A percentile compares a stretch with the other conserved stretches of the same genome.
phyloP scores from a whole-genome alignment of 2,329 filamentous ascomycete species.

The Sclerotinia sclerotiorum region DNA sequence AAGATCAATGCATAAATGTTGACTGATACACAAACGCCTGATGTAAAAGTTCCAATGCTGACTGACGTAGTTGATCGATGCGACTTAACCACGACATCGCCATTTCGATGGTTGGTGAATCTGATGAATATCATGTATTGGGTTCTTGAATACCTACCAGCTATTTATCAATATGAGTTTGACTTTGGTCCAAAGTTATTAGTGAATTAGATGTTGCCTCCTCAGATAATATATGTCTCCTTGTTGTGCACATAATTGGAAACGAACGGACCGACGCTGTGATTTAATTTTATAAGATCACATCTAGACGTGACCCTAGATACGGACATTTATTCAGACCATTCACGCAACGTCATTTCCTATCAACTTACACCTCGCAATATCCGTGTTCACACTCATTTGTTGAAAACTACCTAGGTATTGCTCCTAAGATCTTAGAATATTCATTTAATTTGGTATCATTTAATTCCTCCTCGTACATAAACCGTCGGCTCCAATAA shows the following conservation, averaged over 20 bases:
- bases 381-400: neutral
- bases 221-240: neutral
- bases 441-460: conserved; percentile 15
- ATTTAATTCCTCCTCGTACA: conserved; percentile 13
- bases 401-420: neutral
- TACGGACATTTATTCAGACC: neutral
- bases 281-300: neutral
- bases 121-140: neutral
- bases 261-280: neutral
- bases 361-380: conserved; percentile 6
- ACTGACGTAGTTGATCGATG: conserved; percentile 16
- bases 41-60: neutral
- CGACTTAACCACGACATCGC: neutral
- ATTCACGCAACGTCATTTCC: conserved; percentile 2
- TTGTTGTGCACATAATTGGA: neutral
- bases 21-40: conserved; percentile 9
- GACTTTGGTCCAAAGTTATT: neutral
- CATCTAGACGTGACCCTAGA: conserved; percentile 14
- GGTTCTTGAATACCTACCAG: neutral
- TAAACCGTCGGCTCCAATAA: neutral
- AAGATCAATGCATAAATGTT: conserved; percentile 12
- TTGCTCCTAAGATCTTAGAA: conserved; percentile 18
- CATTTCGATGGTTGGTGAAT: neutral
- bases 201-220: neutral
- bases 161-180: neutral